Conservation (phyloP, 169 alveolate genomes). For the Prorocentrum cordatum region DNA sequence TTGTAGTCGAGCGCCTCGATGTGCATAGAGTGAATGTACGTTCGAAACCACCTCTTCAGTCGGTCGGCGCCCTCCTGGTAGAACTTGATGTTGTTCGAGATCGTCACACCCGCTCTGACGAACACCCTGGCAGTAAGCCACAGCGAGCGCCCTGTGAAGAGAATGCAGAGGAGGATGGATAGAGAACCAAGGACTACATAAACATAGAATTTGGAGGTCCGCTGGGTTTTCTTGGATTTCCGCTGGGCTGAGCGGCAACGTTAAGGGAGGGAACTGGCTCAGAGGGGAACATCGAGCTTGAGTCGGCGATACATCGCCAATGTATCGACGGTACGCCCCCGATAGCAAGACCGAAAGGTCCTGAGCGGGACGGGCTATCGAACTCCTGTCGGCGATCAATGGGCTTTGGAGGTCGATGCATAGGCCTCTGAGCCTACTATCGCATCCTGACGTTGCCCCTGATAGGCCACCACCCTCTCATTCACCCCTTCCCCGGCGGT, state of each 20-base stretch:
- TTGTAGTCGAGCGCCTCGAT: not conserved
- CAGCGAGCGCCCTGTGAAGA: too few relatives aligned
- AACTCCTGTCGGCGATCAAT: too few relatives aligned
- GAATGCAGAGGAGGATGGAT: too few relatives aligned
- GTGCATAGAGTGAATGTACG: conserved; percentile 6
- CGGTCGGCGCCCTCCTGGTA: conserved; percentile 40
- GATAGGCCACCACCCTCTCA: too few relatives aligned
- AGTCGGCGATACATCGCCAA: not conserved
- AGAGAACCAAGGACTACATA: too few relatives aligned
- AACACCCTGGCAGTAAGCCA: conserved; percentile 31
- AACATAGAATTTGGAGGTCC: not conserved
- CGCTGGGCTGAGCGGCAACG: not conserved
- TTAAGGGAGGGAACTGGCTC: not conserved
- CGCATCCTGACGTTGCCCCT: too few relatives aligned
- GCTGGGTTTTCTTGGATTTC: not conserved
- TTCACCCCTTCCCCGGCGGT: too few relatives aligned
- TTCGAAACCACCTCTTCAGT: conserved; percentile 22
- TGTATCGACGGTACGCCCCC: too few relatives aligned
- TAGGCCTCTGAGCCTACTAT: too few relatives aligned
- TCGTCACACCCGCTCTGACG: conserved; percentile 20
- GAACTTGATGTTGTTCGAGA: not conserved
- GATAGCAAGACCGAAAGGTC: too few relatives aligned
- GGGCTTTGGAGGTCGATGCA: too few relatives aligned
- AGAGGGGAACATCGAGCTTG: not conserved
- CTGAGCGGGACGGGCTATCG: too few relatives aligned